A percentile compares a stretch with the other conserved stretches of the same genome.
Evolutionary conservation across 257 asterid species (phyloP).

Genomic region (Dorcoceras hygrometricum): DNA sequence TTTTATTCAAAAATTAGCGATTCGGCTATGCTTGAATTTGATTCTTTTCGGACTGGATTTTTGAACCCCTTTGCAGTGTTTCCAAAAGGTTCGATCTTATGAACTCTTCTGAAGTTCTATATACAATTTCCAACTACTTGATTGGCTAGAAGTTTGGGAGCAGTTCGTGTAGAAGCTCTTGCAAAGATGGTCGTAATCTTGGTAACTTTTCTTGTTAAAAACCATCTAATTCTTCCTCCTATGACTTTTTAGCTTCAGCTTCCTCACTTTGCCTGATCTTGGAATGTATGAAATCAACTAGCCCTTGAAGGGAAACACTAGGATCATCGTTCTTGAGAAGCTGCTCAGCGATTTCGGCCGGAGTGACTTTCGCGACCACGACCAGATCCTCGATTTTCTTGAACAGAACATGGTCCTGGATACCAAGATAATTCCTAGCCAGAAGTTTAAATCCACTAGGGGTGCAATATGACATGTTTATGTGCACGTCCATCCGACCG

Average conservation of each 20-base stretch:
- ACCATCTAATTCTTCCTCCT: too few relatives aligned
- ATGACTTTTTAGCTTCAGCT: constrained; percentile 8
- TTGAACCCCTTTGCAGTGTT: too few relatives aligned
- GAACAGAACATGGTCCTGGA: constrained; percentile 39
- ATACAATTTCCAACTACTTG: too few relatives aligned
- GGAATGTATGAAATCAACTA: constrained; percentile 39
- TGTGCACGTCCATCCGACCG: constrained; percentile 73
- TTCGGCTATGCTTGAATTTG: too few relatives aligned
- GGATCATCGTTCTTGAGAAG: constrained; percentile 51
- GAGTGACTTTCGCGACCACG: constrained; percentile 38
- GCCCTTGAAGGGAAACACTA: constrained; percentile 40
- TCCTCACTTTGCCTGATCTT: constrained; percentile 34
- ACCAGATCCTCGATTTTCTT: constrained; percentile 47
- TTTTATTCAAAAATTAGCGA: too few relatives aligned
- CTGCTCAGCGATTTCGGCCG: constrained; percentile 77
- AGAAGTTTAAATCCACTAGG: constrained; percentile 54
- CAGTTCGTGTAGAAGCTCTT: too few relatives aligned
- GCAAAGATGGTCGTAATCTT: too few relatives aligned
- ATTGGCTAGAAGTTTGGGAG: too few relatives aligned
- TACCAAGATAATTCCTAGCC: constrained; percentile 50
- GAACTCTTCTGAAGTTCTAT: too few relatives aligned
- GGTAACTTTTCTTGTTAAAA: background rate
- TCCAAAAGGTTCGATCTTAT: too few relatives aligned
- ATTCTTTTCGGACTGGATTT: too few relatives aligned
- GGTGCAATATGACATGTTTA: constrained; percentile 62